Conservation (phyloP, 164 flowering plant genomes). For the Echeveria elegans region DNA sequence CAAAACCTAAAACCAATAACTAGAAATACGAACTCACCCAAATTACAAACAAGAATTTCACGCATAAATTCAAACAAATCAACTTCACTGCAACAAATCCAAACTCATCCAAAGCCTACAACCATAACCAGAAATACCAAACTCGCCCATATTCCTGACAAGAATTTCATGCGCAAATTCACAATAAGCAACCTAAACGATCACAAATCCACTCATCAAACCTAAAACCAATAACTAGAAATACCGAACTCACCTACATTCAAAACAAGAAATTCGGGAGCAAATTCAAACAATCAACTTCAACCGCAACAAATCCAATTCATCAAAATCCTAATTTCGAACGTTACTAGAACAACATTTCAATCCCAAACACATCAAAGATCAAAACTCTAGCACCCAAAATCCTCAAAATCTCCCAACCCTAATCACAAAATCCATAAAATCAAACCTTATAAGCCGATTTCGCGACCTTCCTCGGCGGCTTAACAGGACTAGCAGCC, state of each 20-base stretch:
- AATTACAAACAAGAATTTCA: too few species aligned
- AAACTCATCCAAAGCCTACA: neutral
- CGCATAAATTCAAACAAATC: too few species aligned
- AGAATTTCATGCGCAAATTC: neutral
- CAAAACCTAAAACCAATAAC: neutral
- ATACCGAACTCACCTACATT: too few species aligned
- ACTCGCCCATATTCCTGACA: constrained; percentile 11
- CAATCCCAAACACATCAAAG: neutral
- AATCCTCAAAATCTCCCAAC: neutral
- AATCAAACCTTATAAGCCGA: constrained; percentile 74
- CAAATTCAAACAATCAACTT: too few species aligned
- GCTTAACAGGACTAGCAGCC: constrained; percentile 57
- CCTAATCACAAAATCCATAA: neutral
- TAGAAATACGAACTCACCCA: neutral
- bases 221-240: neutral
- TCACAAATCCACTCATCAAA: neutral
- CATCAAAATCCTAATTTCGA: neutral
- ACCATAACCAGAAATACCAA: too few species aligned
- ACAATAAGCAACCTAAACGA: neutral
- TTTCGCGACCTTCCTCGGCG: constrained; percentile 73
- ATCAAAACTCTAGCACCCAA: neutral
- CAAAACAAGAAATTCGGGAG: too few species aligned
- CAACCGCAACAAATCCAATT: neutral
- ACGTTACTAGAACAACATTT: constrained; percentile 8
- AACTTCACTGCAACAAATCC: neutral